Base-by-base conservation (phyloP, 2,329 filamentous ascomycete genomes). In the Trichoderma simmonsii region DNA sequence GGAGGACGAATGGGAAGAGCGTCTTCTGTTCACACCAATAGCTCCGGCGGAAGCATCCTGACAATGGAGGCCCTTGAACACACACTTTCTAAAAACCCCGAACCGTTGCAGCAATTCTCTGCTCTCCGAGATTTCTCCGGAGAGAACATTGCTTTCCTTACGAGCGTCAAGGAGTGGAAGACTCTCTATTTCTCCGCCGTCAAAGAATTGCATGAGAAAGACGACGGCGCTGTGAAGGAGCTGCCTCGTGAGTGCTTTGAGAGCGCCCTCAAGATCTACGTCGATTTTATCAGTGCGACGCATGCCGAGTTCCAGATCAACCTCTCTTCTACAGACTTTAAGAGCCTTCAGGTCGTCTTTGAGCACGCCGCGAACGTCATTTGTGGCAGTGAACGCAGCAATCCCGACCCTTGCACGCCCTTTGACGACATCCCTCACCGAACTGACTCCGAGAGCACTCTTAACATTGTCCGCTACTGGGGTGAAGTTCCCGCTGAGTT, bases 271-370 rank as follows among this genome's bases (percentile, higher is more conserved):
- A 83, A 84, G 70, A 91, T 92, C 77, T 92, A 90, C 79, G 84
- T 85, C 34, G 85, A 87, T 60, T 90, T 90, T 76, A 85, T 92
- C 79, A 88, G 87, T 76, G 83, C 86, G 3, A 83, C 84, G 9
- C 87, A 89, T 68, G 90, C 91, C 71, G 87, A 89, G 72, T 92
- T 92, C 74, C 89, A 89, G 57, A 85, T 92, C 80, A 92, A 92
- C 77, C 84, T 92, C 39, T 88, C 89, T 2, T 88, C 86, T 2
- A 79, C 83, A 21, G 85, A 90, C 54, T 85, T 88, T 68, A 83
- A 83, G 72, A 82, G 83, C 39, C 84, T 92, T 1, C 85, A 90
- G 56, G 76, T 75, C 3, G 80, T 91, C 21, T 92, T 92, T 74
- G 87, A 88, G 74, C 76, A 78, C 4, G 85, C 88, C 0, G 86